phyloP scores from a whole-genome alignment of 2,329 filamentous ascomycete species.

The Trichoderma sp. region DNA sequence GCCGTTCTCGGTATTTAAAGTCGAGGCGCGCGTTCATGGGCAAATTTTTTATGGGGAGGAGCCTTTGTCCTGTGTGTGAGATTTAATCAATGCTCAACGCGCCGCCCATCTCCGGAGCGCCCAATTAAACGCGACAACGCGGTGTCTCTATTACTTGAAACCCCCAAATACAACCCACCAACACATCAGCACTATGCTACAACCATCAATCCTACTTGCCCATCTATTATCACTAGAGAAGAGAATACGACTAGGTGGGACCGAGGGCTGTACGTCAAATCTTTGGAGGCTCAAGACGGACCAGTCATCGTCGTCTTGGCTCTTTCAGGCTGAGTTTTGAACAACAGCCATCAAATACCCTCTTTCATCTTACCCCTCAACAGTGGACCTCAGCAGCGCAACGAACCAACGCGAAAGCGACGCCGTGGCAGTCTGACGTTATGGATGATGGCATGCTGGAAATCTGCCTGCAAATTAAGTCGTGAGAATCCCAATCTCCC shows the following conservation, averaged over 20 bases:
- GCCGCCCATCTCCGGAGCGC: constrained; percentile 5
- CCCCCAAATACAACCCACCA: constrained; percentile 18
- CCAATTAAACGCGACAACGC: constrained; percentile 29
- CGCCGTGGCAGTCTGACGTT: constrained; percentile 17
- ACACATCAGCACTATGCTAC: constrained; percentile 15
- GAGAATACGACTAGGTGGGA: neutral
- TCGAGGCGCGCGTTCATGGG: neutral
- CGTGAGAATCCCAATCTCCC: constrained; percentile 4
- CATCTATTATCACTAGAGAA: neutral
- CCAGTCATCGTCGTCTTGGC: neutral
- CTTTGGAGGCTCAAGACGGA: neutral
- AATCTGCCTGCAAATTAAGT: neutral
- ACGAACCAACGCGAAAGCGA: constrained; percentile 13
- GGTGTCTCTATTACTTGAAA: constrained; percentile 19
- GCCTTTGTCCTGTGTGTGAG: constrained; percentile 2
- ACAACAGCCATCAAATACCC: neutral
- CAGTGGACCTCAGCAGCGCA: constrained; percentile 19
- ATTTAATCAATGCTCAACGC: constrained; percentile 25
- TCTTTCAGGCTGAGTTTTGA: neutral
- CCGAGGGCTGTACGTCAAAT: neutral
- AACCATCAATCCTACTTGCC: neutral
- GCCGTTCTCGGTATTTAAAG: neutral
- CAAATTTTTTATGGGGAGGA: neutral
- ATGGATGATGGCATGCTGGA: constrained; percentile 12
- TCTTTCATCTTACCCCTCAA: constrained; percentile 14